phyloP scores from a whole-genome alignment of 345 rosid species.

The Eucalyptus erythrocorys region DNA sequence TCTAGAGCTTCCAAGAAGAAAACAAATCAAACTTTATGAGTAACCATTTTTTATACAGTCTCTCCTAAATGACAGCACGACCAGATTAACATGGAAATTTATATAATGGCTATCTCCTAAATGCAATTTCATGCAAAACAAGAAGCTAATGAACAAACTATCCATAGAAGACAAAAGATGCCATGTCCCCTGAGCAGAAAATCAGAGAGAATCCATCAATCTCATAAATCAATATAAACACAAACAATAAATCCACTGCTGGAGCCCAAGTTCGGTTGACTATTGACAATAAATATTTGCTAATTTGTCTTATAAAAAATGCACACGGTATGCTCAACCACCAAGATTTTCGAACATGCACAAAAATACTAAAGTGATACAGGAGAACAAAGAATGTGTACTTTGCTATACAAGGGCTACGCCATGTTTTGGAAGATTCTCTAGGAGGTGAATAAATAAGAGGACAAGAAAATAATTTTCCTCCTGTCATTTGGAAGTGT shows the following conservation, averaged over 20 bases:
- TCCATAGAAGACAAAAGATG: not conserved
- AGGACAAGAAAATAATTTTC: not conserved
- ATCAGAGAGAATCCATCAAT: not conserved
- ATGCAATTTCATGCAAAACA: not conserved
- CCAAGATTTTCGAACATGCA: not conserved
- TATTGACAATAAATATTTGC: not conserved
- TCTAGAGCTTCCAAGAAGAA: conserved; percentile 86
- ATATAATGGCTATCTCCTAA: not conserved
- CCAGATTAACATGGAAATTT: not conserved
- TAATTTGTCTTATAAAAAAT: not conserved
- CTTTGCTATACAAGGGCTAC: not conserved
- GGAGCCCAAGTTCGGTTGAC: not conserved
- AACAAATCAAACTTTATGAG: conserved; percentile 27
- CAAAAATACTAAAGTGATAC: not conserved
- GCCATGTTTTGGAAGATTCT: not conserved
- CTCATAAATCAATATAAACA: not conserved
- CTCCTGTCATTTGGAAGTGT: not conserved
- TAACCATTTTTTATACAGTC: not conserved
- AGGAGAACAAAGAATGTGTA: not conserved
- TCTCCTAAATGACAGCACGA: not conserved
- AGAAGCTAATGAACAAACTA: not conserved
- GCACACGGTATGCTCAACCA: not conserved
- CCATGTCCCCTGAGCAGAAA: not conserved
- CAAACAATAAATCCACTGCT: not conserved
- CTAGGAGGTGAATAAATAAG: not conserved